phyloP scores from a whole-genome alignment of 805 yeast genomes.

The Starmerella vaccinii region DNA sequence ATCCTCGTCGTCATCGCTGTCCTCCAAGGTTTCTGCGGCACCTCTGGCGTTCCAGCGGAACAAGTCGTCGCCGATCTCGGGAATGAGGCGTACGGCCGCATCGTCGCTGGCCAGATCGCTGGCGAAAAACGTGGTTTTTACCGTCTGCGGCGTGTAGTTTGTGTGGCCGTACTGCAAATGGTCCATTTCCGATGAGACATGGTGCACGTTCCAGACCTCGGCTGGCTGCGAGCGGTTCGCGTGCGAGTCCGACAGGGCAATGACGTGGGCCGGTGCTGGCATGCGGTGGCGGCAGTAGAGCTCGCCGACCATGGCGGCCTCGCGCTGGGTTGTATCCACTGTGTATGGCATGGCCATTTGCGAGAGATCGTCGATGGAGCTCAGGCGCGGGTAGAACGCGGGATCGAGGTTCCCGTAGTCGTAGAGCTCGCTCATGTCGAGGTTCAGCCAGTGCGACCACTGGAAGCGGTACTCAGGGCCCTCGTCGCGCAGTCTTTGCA shows the following conservation, averaged over 20 bases:
- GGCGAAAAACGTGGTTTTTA: not conserved
- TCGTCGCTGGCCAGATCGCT: not conserved
- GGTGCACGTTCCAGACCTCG: slow-evolving; percentile 1
- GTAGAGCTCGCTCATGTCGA: slow-evolving; percentile 6
- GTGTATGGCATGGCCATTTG: slow-evolving; percentile 2
- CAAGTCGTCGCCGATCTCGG: not conserved
- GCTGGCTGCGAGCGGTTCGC: not conserved
- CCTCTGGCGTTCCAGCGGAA: slow-evolving; percentile 4
- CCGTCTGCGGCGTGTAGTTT: not conserved
- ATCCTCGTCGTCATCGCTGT: not conserved
- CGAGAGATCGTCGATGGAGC: slow-evolving; percentile 2
- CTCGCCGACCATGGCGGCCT: slow-evolving; percentile 10
- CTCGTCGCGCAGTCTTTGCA: not conserved
- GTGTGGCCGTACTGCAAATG: slow-evolving; percentile 11
- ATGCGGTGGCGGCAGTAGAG: slow-evolving; percentile 1
- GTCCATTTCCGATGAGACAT: not conserved
- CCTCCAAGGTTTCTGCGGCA: not conserved
- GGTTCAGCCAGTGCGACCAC: slow-evolving; percentile 27
- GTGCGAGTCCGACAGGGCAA: not conserved
- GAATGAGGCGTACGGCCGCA: not conserved
- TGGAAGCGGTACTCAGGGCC: slow-evolving; percentile 14
- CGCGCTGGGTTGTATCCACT: slow-evolving; percentile 6
- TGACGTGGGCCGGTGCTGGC: slow-evolving; percentile 8
- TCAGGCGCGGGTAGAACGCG: slow-evolving; percentile 6
- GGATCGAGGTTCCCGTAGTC: slow-evolving; percentile 10